phyloP scores from a whole-genome alignment of 495 filamentous ascomycete genomes.

The Annulohypoxylon maeteangense region DNA sequence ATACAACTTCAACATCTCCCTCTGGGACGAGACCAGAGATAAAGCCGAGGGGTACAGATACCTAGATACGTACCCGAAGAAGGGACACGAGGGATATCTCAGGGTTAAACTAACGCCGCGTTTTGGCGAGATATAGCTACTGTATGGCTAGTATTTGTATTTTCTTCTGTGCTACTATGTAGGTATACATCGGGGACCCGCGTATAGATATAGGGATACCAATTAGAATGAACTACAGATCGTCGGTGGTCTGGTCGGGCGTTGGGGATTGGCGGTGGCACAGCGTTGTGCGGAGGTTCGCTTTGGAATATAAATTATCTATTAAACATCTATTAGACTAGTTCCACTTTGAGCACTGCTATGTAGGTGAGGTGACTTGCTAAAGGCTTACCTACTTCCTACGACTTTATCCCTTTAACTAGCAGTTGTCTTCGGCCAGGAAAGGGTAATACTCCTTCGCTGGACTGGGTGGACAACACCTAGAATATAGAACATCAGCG shows the following conservation, averaged over 20 bases:
- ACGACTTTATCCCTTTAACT: too few relatives aligned
- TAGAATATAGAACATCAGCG: too few relatives aligned
- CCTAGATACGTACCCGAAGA: constrained; percentile 1
- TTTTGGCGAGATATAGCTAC: neutral
- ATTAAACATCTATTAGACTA: too few relatives aligned
- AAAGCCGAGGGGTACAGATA: neutral
- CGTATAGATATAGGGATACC: neutral
- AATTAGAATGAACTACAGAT: neutral
- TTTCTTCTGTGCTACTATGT: neutral
- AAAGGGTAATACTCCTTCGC: too few relatives aligned
- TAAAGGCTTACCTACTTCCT: too few relatives aligned
- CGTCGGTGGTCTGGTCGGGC: neutral
- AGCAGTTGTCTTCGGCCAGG: too few relatives aligned
- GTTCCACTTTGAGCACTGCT: too few relatives aligned
- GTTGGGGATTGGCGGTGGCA: neutral
- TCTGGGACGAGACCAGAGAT: neutral
- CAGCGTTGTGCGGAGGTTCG: neutral
- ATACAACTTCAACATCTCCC: constrained; percentile 3
- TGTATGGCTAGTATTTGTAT: neutral
- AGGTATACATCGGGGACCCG: neutral
- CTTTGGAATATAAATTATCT: neutral
- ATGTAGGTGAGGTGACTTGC: too few relatives aligned
- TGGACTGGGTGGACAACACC: too few relatives aligned
- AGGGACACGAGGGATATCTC: constrained; percentile 6
- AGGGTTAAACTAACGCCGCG: constrained; percentile 3